Percentiles rank a stretch among this genome's conserved stretches.
These are phyloP conservation scores for Septoria petroselini DNA, from an alignment of 2,329 filamentous ascomycete genomes.

Conservation along the genomic window DNA sequence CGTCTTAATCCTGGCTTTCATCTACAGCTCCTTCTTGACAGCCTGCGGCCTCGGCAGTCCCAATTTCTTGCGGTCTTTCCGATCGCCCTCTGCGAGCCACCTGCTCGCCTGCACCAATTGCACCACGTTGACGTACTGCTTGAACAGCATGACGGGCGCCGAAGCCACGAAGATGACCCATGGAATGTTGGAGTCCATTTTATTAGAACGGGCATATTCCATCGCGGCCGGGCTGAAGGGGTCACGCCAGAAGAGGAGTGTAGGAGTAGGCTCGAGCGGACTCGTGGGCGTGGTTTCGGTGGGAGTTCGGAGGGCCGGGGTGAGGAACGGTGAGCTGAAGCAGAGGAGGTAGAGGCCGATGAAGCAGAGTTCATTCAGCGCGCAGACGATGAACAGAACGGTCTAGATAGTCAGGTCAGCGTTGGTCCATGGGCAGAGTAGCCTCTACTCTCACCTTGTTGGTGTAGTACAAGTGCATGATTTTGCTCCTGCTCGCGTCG, in stretches of 20 bases:
- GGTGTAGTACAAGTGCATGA: slow-evolving; percentile 93
- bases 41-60: slow-evolving; percentile 21
- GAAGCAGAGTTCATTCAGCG: slow-evolving; percentile 93
- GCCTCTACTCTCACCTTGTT: slow-evolving; percentile 78
- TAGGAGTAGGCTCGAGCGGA: slow-evolving; percentile 50
- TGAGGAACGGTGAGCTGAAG: slow-evolving; percentile 86
- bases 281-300: slow-evolving; percentile 50
- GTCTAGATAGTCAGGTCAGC: slow-evolving; percentile 52
- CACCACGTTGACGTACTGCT: slow-evolving; percentile 91
- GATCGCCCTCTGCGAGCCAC: slow-evolving; percentile 89
- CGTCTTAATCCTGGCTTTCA: not conserved
- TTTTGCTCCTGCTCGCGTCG: slow-evolving; percentile 79
- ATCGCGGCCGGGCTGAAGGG: slow-evolving; percentile 90
- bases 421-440: not conserved
- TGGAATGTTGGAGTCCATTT: slow-evolving; percentile 60
- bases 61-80: slow-evolving; percentile 33
- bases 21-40: slow-evolving; percentile 13
- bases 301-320: slow-evolving; percentile 67
- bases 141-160: slow-evolving; percentile 81
- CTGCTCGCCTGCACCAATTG: slow-evolving; percentile 91
- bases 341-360: slow-evolving; percentile 96
- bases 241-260: slow-evolving; percentile 70
- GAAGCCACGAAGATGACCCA: slow-evolving; percentile 80
- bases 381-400: slow-evolving; percentile 87
- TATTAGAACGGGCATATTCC: slow-evolving; percentile 88